phyloP scores from a whole-genome alignment of 2,329 filamentous ascomycete species.

The Hymenoscyphus repandus region DNA sequence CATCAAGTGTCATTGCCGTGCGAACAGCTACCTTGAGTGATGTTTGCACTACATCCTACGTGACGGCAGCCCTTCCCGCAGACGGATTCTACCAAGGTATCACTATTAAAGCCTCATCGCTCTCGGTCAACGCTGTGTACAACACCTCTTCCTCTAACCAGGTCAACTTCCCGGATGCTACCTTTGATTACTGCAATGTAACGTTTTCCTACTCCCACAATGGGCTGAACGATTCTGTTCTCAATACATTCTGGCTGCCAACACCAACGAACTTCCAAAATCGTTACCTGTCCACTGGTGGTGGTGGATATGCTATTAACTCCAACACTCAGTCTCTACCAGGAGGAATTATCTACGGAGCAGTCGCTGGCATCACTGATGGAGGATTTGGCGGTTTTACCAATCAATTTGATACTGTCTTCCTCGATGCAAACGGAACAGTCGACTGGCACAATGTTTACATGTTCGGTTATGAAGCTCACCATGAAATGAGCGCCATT shows the following conservation, averaged over 20 bases:
- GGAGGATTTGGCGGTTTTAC: constrained; percentile 45
- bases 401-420: constrained; percentile 34
- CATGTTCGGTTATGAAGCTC: constrained; percentile 36
- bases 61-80: constrained; percentile 22
- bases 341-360: constrained; percentile 41
- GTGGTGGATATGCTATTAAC: constrained; percentile 47
- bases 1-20: neutral
- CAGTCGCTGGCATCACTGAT: constrained; percentile 43
- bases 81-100: constrained; percentile 17
- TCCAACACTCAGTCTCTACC: constrained; percentile 30
- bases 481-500: constrained; percentile 34
- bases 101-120: constrained; percentile 20
- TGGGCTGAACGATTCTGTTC: constrained; percentile 34
- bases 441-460: constrained; percentile 34
- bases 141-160: constrained; percentile 29
- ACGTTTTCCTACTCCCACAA: constrained; percentile 42
- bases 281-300: constrained; percentile 42
- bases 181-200: constrained; percentile 41
- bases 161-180: constrained; percentile 30
- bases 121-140: constrained; percentile 33
- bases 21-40: constrained; percentile 19
- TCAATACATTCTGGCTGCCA: constrained; percentile 39
- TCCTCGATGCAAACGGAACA: constrained; percentile 37
- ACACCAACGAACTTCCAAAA: constrained; percentile 39
- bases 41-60: constrained; percentile 21